These are phyloP conservation scores for Friedmanniomyces endolithicus DNA, from an alignment of 495 filamentous ascomycete genomes.

Conservation along the genomic window DNA sequence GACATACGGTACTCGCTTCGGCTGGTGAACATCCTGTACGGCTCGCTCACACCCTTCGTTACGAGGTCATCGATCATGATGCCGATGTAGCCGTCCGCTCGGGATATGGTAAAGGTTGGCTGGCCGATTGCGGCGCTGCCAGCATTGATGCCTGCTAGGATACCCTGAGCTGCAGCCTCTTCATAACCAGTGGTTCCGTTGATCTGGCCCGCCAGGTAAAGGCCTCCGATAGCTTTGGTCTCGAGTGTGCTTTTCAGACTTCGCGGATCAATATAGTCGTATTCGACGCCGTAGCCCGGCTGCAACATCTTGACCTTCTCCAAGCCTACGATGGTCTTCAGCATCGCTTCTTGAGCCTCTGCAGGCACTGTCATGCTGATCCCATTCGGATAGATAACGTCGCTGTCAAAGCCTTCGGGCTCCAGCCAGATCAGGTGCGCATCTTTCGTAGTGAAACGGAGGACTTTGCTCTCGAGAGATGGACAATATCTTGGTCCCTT, in stretches of 20 bases:
- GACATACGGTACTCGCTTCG: conserved; percentile 91
- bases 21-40: conserved; percentile 97
- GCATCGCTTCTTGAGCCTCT: conserved; percentile 68
- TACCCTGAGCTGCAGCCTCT: conserved; percentile 86
- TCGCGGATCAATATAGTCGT: conserved; percentile 95
- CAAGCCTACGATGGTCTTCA: conserved; percentile 73
- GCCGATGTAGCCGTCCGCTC: conserved; percentile 89
- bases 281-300: conserved; percentile 94
- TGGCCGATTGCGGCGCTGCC: conserved; percentile 62
- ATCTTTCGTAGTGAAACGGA: conserved; percentile 68
- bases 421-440: conserved; percentile 89
- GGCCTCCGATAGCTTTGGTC: conserved; percentile 78
- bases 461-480: conserved; percentile 87
- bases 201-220: conserved; percentile 93
- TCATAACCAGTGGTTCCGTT: conserved; percentile 98
- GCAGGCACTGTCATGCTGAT: conserved; percentile 93
- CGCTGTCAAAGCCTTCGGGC: conserved; percentile 84
- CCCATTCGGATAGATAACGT: conserved; percentile 91
- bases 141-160: conserved; percentile 87
- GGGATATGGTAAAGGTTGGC: conserved; percentile 51
- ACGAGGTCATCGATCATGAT: conserved; percentile 98
- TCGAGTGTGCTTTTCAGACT: conserved; percentile 76
- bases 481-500: conserved; percentile 92
- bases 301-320: conserved; percentile 91
- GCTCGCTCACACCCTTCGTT: conserved; percentile 93